Evolutionary conservation across 2,329 filamentous ascomycete genomes (phyloP), one percentile per base, ranked within the genome.

Genomic region (Arachnomyces sp.): DNA sequence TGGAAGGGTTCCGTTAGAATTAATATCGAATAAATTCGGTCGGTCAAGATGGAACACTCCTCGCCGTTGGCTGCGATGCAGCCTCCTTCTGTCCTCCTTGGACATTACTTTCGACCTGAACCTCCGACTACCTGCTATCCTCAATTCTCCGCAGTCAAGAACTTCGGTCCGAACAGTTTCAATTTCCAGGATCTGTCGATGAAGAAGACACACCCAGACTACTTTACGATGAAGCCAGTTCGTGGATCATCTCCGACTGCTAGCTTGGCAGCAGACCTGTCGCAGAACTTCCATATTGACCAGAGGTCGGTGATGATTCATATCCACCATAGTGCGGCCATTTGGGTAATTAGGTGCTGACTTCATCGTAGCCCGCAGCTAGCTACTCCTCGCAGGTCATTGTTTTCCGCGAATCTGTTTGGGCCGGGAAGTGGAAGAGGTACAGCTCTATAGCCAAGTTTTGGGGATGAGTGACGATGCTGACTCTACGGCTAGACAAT

Each of bases 271-370:
- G 89, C 88, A 46, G 92, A 98, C 66, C 75, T 96, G 54, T 95
- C 89, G 43, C 88, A 95, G 61, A 98, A 96, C 71, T 94, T 96
- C 62, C 85, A 90, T 60, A 85, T 96, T 61, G 89, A 95, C 65
- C 87, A 84, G 58, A 95, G 89, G 90, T 95, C 72, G 52, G 75
- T 59, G 4, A n/a, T n/a, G 13, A 69, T 45, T 46, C 47, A 47
- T 39, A 51, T 16, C 14, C 28, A 36, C 29, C 42, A 44, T 15
- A 11, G 7, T 21, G 31, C 11, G 11, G 31, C 16, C 31, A 33
- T 14, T 31, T 33, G 31, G 7, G 31, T 14, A 14, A 14, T 11
- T 5, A 7, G 31, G 31, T 14, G 31, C 51, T 48, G 46, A 47
- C 42, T 54, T 61, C 51, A 56, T 50, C 56, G 42, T 63, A 94